Conservation (phyloP, 148 eudicot genomes). For the Cornus suecica region DNA sequence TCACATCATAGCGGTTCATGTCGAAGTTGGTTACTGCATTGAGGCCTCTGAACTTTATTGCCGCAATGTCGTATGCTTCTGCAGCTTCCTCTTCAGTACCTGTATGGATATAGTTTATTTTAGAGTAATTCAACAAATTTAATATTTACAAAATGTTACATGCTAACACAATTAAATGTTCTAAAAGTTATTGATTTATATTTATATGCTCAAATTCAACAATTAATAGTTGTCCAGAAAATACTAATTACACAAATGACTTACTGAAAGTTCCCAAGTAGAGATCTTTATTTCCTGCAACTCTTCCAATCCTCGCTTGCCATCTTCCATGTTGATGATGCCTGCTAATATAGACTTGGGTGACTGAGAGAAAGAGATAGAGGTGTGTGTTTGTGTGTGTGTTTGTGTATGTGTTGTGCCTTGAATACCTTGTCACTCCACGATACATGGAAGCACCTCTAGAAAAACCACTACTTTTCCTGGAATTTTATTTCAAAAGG, state of each 20-base stretch:
- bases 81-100: slow-evolving; percentile 99
- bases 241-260: too few relatives aligned
- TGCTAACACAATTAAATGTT: too few relatives aligned
- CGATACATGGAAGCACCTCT: slow-evolving; percentile 98
- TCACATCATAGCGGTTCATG: slow-evolving; percentile 91
- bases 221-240: background rate
- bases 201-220: background rate
- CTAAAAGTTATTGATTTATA: too few relatives aligned
- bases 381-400: background rate
- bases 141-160: too few relatives aligned
- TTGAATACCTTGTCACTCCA: slow-evolving; percentile 77
- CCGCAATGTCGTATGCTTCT: slow-evolving; percentile 96
- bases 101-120: too few relatives aligned
- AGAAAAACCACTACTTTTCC: slow-evolving; percentile 98
- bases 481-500: slow-evolving; percentile 20
- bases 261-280: slow-evolving; percentile 97
- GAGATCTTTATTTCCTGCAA: slow-evolving; percentile 97
- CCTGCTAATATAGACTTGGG: slow-evolving; percentile 26
- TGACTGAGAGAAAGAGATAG: too few relatives aligned
- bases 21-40: slow-evolving; percentile 95
- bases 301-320: slow-evolving; percentile 98
- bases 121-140: too few relatives aligned
- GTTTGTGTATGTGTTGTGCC: too few relatives aligned
- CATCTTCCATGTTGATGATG: slow-evolving; percentile 99
- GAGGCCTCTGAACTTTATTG: slow-evolving; percentile 92